Evolutionary conservation across 2,329 filamentous ascomycete species (phyloP).

Genomic region (Alternaria metachromatica): DNA sequence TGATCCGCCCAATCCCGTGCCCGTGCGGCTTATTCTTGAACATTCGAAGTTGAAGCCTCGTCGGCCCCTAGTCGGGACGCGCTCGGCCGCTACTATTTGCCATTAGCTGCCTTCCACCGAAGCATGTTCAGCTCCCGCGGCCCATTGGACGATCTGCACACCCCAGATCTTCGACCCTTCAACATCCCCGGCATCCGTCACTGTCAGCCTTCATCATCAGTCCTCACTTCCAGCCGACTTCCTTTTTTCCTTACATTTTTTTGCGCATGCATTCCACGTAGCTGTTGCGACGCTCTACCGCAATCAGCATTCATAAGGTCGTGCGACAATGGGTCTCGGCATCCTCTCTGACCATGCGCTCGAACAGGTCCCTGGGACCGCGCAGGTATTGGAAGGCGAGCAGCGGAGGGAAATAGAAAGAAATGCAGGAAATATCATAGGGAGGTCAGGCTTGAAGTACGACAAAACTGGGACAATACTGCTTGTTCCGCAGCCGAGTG

Average conservation of each 20-base stretch:
- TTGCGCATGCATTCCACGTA: neutral
- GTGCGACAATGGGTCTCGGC: slow-evolving; percentile 68
- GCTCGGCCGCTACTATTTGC: neutral
- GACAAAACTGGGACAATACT: slow-evolving; percentile 76
- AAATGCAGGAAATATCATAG: slow-evolving; percentile 32
- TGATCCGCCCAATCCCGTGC: neutral
- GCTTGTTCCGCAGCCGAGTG: slow-evolving; percentile 86
- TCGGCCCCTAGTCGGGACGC: neutral
- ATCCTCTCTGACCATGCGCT: slow-evolving; percentile 72
- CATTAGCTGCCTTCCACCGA: neutral
- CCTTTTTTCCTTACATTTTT: neutral
- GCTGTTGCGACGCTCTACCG: neutral
- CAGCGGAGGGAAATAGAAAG: slow-evolving; percentile 34
- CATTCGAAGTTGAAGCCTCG: neutral
- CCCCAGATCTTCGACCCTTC: neutral
- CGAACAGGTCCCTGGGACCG: slow-evolving; percentile 70
- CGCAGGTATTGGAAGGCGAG: slow-evolving; percentile 47
- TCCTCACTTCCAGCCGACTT: neutral
- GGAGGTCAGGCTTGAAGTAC: slow-evolving; percentile 66
- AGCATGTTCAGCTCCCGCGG: neutral
- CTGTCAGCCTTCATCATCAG: neutral
- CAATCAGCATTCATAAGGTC: neutral
- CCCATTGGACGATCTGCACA: neutral
- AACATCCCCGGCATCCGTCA: neutral
- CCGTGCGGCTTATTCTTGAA: neutral